phyloP scores from a whole-genome alignment of 805 yeast species.

The Grigorovia transvaalensis region DNA sequence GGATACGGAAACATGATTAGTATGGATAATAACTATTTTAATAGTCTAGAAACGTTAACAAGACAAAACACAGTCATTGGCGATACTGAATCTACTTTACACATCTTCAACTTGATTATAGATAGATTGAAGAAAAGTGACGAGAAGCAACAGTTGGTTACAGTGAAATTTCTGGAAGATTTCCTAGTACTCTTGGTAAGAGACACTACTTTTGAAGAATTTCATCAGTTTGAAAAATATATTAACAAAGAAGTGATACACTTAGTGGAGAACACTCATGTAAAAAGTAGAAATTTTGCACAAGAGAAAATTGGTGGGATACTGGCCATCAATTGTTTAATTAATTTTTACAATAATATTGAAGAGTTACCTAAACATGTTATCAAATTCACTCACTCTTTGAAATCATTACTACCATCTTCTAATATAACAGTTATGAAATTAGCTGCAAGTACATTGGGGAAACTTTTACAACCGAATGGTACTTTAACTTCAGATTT shows the following conservation, averaged over 20 bases:
- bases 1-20: not conserved
- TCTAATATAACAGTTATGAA: conserved; percentile 72
- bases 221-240: conserved; percentile 64
- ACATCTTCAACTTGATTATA: conserved; percentile 26
- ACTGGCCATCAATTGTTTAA: conserved; percentile 75
- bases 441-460: conserved; percentile 72
- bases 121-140: conserved; percentile 23
- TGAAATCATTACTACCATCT: conserved; percentile 63
- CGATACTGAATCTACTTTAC: conserved; percentile 2
- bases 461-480: conserved; percentile 76
- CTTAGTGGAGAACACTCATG: conserved; percentile 38
- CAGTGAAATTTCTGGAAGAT: conserved; percentile 55
- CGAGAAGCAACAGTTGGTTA: conserved; percentile 27
- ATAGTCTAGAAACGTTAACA: not conserved
- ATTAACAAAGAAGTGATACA: conserved; percentile 77
- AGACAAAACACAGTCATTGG: not conserved
- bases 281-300: conserved; percentile 16
- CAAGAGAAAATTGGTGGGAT: conserved; percentile 75
- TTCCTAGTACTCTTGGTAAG: conserved; percentile 61
- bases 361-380: conserved; percentile 77
- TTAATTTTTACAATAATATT: conserved; percentile 66
- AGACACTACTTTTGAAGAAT: conserved; percentile 68
- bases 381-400: conserved; percentile 71
- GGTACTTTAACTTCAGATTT: conserved; percentile 80
- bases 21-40: not conserved